phyloP scores from a whole-genome alignment of 1,284 basidiomycete species.

The Trametes sp. region DNA sequence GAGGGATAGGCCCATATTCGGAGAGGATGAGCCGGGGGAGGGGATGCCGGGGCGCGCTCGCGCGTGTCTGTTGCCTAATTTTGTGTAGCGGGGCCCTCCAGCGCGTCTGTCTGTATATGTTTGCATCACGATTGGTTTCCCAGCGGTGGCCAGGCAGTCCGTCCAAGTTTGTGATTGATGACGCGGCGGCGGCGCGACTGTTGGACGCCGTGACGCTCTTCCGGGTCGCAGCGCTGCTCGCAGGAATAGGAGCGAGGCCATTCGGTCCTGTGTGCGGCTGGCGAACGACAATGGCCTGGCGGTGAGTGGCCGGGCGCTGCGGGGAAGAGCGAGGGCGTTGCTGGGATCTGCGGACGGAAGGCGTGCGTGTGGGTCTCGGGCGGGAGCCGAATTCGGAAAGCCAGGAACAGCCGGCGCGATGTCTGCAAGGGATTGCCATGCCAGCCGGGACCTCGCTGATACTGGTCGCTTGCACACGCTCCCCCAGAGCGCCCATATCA shows the following conservation, averaged over 20 bases:
- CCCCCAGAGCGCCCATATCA: slow-evolving; percentile 24
- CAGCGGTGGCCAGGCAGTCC: not conserved
- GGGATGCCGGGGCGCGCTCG: slow-evolving; percentile 23
- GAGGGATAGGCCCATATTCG: slow-evolving; percentile 52
- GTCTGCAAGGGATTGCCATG: slow-evolving; percentile 28
- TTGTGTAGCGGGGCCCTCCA: slow-evolving; percentile 2
- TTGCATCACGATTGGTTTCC: slow-evolving; percentile 23
- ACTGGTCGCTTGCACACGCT: slow-evolving; percentile 14
- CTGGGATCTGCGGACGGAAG: slow-evolving; percentile 6
- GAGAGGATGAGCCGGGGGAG: slow-evolving; percentile 17
- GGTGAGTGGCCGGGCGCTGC: slow-evolving; percentile 10
- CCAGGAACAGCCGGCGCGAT: slow-evolving; percentile 26
- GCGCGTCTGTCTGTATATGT: slow-evolving; percentile 7
- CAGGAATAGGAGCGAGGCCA: not conserved
- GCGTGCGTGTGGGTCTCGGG: not conserved
- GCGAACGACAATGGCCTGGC: not conserved
- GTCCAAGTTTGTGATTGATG: slow-evolving; percentile 26
- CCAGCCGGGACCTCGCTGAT: slow-evolving; percentile 27
- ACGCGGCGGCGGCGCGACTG: slow-evolving; percentile 16
- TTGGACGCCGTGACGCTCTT: slow-evolving; percentile 21
- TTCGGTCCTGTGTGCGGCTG: not conserved
- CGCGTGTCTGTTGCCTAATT: slow-evolving; percentile 11
- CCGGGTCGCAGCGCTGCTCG: slow-evolving; percentile 22
- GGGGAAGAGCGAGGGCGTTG: slow-evolving; percentile 1
- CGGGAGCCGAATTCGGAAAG: slow-evolving; percentile 15